Conservation (phyloP, 306 rosid genomes). For the Cicer yamashitae region DNA sequence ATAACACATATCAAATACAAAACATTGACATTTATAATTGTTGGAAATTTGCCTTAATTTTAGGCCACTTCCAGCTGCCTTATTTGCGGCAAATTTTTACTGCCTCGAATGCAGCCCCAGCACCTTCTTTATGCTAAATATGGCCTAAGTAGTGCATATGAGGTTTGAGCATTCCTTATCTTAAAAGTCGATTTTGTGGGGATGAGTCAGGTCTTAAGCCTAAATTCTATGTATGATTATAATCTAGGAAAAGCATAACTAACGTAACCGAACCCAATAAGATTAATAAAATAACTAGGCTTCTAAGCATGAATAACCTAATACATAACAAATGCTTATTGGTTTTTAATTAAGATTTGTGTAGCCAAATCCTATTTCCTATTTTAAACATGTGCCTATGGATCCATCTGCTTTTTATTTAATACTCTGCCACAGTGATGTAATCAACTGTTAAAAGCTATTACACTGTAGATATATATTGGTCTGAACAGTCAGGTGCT, state of each 20-base stretch:
- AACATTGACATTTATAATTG: background rate
- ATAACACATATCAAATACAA: background rate
- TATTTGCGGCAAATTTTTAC: background rate
- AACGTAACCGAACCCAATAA: background rate
- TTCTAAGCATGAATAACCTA: background rate
- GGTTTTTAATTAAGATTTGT: background rate
- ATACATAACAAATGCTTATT: background rate
- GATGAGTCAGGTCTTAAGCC: background rate
- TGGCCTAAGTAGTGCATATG: background rate
- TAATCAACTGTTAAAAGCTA: background rate
- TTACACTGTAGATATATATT: background rate
- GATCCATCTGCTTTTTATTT: background rate
- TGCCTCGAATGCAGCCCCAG: background rate
- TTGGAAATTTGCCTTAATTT: background rate
- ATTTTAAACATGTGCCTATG: background rate
- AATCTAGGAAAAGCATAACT: background rate
- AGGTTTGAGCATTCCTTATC: background rate
- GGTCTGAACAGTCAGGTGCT: background rate
- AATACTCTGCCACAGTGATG: background rate
- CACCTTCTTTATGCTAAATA: background rate
- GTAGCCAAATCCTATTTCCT: background rate
- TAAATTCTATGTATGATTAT: background rate
- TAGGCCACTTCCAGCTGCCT: background rate
- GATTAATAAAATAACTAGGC: background rate
- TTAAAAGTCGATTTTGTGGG: background rate